Conservation (phyloP, 805 yeast genomes). For the Metschnikowia borealis region DNA sequence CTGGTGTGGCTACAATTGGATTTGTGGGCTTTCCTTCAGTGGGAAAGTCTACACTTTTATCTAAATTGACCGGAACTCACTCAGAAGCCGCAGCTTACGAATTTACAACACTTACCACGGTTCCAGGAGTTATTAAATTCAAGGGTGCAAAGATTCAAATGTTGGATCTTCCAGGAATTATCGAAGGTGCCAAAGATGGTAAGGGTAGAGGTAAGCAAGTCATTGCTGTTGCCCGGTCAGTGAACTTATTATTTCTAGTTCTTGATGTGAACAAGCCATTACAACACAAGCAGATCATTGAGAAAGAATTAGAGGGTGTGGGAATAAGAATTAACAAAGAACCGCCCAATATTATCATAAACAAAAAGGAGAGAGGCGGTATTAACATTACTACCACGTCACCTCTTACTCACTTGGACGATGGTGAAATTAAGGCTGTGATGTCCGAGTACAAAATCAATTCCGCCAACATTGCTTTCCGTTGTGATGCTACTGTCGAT, state of each 20-base stretch:
- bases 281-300: conserved; percentile 90
- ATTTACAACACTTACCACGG: conserved; percentile 95
- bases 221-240: conserved; percentile 98
- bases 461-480: conserved; percentile 91
- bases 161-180: conserved; percentile 87
- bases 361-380: conserved; percentile 95
- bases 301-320: conserved; percentile 93
- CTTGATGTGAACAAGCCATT: conserved; percentile 95
- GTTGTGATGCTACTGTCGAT: conserved; percentile 98
- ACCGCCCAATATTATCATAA: conserved; percentile 89
- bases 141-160: conserved; percentile 97
- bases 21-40: conserved; percentile 98
- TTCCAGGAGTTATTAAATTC: conserved; percentile 92
- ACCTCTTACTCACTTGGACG: conserved; percentile 84
- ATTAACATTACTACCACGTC: conserved; percentile 90
- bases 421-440: conserved; percentile 92
- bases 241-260: conserved; percentile 88
- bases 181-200: conserved; percentile 90
- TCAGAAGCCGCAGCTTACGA: conserved; percentile 98
- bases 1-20: conserved; percentile 97
- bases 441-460: conserved; percentile 93
- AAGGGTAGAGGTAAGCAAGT: conserved; percentile 94
- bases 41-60: conserved; percentile 79
- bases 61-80: conserved; percentile 90
- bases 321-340: conserved; percentile 90